Evolutionary conservation across 2,329 filamentous ascomycete species (phyloP), one percentile per base, ranked within the genome.

Genomic region (Colletotrichum sp.): DNA sequence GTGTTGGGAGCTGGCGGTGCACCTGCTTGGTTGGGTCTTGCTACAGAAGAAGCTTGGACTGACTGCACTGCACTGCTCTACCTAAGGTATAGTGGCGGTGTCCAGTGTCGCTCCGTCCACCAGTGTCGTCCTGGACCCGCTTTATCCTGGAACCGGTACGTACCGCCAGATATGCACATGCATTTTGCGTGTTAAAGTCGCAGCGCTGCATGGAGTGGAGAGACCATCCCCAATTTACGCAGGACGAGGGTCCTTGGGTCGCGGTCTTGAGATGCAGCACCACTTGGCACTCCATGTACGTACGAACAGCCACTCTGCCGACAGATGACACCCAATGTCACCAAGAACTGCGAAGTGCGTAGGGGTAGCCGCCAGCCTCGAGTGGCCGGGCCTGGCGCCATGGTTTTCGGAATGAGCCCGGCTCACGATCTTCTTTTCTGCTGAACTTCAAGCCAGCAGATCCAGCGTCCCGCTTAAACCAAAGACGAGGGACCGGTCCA

Each of bases 211-310:
- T n/a, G 24, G 67, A 38, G 58, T 73, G 48, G 73, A n/a, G 58
- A 63, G 73, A 32, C 69, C 69, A 73, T 34, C 73, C 62, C 34
- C 63, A 75, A 69, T 52, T 36, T 68, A 63, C 36, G 26, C 48
- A 75, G 55, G 56, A 34, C 59, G 30, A 59, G 59, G 71, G 59
- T 28, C 48, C 32, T 43, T n/a, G 36, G 58, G 58, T 52, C n/a
- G n/a, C n/a, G 10, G 43, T 52, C 43, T 52, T 21, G 43, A 32
- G 58, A 61, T 38, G 59, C 67, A 34, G 34, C 32, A 70, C 67
- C 26, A 30, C 38, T 72, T 61, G 55, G 69, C 73, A 43, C 43
- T 36, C 32, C 43, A 64, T 73, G 58, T n/a, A 34, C 34, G 59
- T 24, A 75, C 56, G 38, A 24, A 75, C 56, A 68, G 56, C 56